Conservation (phyloP, 169 alveolate species). For the Cytauxzoon felis region DNA sequence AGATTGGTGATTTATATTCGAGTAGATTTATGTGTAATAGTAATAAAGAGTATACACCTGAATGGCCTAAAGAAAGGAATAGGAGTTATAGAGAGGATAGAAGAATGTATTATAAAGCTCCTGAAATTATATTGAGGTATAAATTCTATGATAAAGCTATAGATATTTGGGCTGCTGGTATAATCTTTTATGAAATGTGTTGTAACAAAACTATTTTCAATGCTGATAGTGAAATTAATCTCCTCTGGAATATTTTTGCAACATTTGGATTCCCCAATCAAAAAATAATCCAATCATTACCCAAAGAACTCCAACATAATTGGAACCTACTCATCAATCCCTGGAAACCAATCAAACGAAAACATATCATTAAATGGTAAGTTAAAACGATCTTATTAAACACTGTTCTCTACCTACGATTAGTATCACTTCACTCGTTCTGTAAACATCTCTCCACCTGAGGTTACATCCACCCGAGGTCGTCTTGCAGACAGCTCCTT, state of each 20-base stretch:
- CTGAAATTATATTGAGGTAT: slow-evolving; percentile 86
- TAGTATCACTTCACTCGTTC: no score
- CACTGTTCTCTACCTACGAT: no score
- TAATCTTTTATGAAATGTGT: slow-evolving; percentile 83
- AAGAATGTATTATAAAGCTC: slow-evolving; percentile 79
- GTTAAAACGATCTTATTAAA: no score
- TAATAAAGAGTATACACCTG: slow-evolving; percentile 19
- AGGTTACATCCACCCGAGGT: no score
- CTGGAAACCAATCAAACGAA: neutral
- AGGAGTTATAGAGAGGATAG: slow-evolving; percentile 29
- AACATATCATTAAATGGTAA: slow-evolving; percentile 3
- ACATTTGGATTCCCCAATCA: slow-evolving; percentile 1
- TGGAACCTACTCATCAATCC: neutral
- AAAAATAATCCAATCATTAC: neutral
- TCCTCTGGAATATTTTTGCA: slow-evolving; percentile 3
- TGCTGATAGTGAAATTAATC: slow-evolving; percentile 3
- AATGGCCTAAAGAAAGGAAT: slow-evolving; percentile 21
- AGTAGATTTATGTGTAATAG: slow-evolving; percentile 1
- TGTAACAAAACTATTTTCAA: slow-evolving; percentile 6
- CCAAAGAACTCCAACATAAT: neutral
- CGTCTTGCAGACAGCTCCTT: no score
- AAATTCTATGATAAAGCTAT: slow-evolving; percentile 83
- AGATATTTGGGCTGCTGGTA: slow-evolving; percentile 90
- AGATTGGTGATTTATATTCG: slow-evolving; percentile 35
- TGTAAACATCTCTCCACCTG: no score